phyloP scores from a whole-genome alignment of 2,329 filamentous ascomycete species.

The Aspergillus sp. region DNA sequence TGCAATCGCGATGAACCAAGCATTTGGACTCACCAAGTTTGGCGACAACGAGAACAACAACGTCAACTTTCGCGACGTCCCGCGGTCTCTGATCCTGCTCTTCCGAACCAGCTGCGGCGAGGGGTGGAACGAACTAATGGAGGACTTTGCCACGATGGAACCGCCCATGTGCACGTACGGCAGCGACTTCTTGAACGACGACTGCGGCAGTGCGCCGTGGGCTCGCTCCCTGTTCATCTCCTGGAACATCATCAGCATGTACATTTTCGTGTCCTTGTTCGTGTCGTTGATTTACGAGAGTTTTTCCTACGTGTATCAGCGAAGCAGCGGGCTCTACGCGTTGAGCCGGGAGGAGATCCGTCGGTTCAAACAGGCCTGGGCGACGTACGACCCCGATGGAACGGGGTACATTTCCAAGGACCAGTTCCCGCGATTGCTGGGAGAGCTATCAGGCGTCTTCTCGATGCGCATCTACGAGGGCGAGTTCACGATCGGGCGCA shows the following conservation, averaged over 20 bases:
- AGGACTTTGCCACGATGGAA: constrained; percentile 80
- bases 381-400: constrained; percentile 87
- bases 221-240: constrained; percentile 85
- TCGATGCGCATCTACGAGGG: constrained; percentile 95
- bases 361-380: constrained; percentile 97
- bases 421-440: constrained; percentile 80
- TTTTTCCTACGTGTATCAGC: constrained; percentile 98
- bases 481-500: constrained; percentile 80
- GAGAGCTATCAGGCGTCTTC: constrained; percentile 89
- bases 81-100: constrained; percentile 87
- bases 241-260: constrained; percentile 99
- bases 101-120: constrained; percentile 93
- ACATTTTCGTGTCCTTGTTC: constrained; percentile 97
- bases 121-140: constrained; percentile 96
- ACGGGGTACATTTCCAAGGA: constrained; percentile 90
- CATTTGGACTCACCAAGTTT: constrained; percentile 92
- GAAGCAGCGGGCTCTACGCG: constrained; percentile 85
- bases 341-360: constrained; percentile 92
- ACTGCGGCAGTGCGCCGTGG: constrained; percentile 90
- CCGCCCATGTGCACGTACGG: constrained; percentile 77
- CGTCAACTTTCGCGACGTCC: constrained; percentile 89
- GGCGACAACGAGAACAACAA: constrained; percentile 70
- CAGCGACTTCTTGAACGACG: constrained; percentile 74
- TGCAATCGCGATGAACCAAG: constrained; percentile 92
- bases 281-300: constrained; percentile 99